phyloP scores from a whole-genome alignment of 768 basidiomycete genomes.

The Clavaria fumosa region DNA sequence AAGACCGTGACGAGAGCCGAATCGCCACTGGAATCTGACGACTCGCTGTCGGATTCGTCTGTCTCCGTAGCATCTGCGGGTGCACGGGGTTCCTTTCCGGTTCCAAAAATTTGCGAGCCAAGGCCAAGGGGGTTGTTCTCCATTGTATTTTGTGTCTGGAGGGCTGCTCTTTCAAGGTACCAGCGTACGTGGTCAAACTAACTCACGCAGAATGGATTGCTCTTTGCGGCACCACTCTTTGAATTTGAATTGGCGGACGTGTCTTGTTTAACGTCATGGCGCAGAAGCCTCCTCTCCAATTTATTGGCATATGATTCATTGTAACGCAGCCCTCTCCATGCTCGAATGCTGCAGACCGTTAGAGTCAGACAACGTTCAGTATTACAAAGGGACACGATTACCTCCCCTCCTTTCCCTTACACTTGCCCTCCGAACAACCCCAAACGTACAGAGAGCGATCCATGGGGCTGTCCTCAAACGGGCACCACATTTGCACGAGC shows the following conservation, averaged over 20 bases:
- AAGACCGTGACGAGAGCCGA: conserved; percentile 39
- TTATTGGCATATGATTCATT: conserved; percentile 66
- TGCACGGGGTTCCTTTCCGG: conserved; percentile 10
- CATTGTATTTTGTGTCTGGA: too few relatives aligned
- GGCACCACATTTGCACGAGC: conserved; percentile 81
- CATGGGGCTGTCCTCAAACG: conserved; percentile 70
- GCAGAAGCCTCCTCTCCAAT: conserved; percentile 39
- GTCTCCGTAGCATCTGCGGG: conserved; percentile 7
- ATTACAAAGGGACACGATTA: conserved; percentile 21
- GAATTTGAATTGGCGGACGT: conserved; percentile 17
- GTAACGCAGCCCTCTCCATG: conserved; percentile 61
- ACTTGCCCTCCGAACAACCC: conserved; percentile 56
- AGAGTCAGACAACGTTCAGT: conserved; percentile 7
- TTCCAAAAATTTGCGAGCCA: conserved; percentile 55
- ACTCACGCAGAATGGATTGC: conserved; percentile 62
- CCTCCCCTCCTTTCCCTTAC: conserved; percentile 71
- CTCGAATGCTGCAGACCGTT: conserved; percentile 44
- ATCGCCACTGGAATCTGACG: conserved; percentile 25
- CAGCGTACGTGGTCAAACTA: too few relatives aligned
- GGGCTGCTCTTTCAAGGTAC: too few relatives aligned
- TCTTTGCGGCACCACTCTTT: conserved; percentile 20
- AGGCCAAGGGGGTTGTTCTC: conserved; percentile 36
- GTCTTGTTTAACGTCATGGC: conserved; percentile 25
- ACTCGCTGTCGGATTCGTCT: conserved; percentile 14
- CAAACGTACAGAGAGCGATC: conserved; percentile 79